Percentiles rank a stretch among this genome's conserved stretches.
Conservation (phyloP, 768 basidiomycete species). For the Leucocoprinus leucothites region DNA sequence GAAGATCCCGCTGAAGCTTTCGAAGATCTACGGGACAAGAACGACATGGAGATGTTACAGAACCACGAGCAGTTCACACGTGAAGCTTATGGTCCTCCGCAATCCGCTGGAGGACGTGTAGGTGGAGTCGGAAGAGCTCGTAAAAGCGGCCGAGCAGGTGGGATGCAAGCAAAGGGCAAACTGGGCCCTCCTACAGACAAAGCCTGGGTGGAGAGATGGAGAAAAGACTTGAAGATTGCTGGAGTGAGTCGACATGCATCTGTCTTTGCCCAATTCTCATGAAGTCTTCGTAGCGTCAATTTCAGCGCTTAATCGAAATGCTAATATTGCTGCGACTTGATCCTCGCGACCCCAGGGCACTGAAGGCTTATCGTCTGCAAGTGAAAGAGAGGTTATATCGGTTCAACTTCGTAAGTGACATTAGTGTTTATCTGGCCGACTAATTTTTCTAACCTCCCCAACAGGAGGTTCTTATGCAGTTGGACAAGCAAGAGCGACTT, state of each 20-base stretch:
- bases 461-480: constrained; percentile 83
- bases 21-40: constrained; percentile 92
- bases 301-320: constrained; percentile 90
- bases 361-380: constrained; percentile 76
- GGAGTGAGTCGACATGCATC: constrained; percentile 66
- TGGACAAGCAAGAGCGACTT: constrained; percentile 83
- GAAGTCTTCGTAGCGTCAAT: constrained; percentile 70
- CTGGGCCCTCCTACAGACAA: constrained; percentile 78
- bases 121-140: constrained; percentile 41
- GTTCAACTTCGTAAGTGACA: constrained; percentile 82
- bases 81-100: constrained; percentile 59
- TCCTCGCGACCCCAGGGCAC: constrained; percentile 47
- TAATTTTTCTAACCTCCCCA: background rate
- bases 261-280: too few relatives aligned
- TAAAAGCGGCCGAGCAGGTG: constrained; percentile 34
- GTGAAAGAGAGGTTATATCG: constrained; percentile 94
- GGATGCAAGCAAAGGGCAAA: constrained; percentile 44
- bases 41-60: constrained; percentile 81
- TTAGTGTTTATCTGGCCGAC: background rate
- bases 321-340: constrained; percentile 73
- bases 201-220: constrained; percentile 76
- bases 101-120: constrained; percentile 45
- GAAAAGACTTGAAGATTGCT: constrained; percentile 85
- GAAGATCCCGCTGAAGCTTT: constrained; percentile 99
- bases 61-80: constrained; percentile 60